A percentile compares a stretch with the other conserved stretches of the same genome.
Evolutionary conservation across 2,329 filamentous ascomycete species (phyloP).

Genomic region (Venturia pyrina): DNA sequence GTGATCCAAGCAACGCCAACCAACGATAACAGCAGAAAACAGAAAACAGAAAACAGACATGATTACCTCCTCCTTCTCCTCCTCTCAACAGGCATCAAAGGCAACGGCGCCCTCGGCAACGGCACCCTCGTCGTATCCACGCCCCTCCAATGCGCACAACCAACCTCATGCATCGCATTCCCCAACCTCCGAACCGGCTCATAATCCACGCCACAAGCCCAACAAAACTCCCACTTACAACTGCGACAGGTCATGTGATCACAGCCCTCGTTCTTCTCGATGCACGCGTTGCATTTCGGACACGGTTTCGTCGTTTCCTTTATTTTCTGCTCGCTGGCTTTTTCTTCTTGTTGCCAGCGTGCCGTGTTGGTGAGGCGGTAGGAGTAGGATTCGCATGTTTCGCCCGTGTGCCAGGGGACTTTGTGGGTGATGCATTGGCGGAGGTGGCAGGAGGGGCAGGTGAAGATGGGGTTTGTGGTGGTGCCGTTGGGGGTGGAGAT

Average conservation of each 20-base stretch:
- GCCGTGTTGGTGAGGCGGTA: background rate
- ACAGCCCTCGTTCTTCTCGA: slow-evolving; percentile 9
- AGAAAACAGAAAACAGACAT: background rate
- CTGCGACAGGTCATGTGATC: slow-evolving; percentile 7
- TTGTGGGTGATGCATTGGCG: background rate
- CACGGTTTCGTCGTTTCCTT: background rate
- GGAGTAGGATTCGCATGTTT: slow-evolving; percentile 2
- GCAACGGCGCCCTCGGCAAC: background rate
- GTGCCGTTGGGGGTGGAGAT: background rate
- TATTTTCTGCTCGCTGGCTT: background rate
- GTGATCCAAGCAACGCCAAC: background rate
- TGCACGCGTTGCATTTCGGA: background rate
- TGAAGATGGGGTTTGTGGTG: background rate
- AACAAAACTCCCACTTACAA: background rate
- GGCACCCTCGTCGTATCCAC: background rate
- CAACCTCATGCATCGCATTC: background rate
- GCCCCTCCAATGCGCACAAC: background rate
- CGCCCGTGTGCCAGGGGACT: background rate
- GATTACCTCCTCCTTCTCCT: background rate
- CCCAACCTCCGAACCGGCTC: background rate
- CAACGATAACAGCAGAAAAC: background rate
- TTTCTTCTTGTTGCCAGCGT: background rate
- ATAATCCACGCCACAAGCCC: background rate
- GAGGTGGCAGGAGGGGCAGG: background rate
- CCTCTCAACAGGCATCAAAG: too few species aligned